Evolutionary conservation across 108 stramenopile genomes (phyloP), one percentile per base, ranked within the genome.

Genomic region (Aurantiochytrium sp.): DNA sequence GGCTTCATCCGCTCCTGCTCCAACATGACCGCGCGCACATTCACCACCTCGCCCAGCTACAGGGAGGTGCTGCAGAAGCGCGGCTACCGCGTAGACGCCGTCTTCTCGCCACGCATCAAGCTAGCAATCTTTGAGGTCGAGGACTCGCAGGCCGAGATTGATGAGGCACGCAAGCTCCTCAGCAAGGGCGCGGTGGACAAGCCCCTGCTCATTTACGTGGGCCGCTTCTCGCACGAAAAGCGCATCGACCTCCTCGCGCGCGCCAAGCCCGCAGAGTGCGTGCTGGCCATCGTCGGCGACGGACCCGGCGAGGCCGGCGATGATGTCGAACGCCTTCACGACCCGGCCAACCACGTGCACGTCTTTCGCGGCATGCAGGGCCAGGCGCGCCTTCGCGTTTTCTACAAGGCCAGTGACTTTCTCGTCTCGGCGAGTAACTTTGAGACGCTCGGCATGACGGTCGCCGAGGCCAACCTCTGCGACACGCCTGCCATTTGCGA

Each of bases 211-310:
- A 35, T 58, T 12, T 88, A 88, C 59, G 87, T 44, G 12, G 87
- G 87, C 44, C 87, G 87, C 87, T 88, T 59, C 58, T 60, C 59
- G 29, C 58, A 59, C 25, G 87, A 88, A 58, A 88, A 88, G 87
- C 87, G 87, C 87, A 88, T 88, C 16, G 57, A 59, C 5, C 59
- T 88, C 5, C 29, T 88, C 1, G 73, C 73, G 28, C 19, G 51
- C 49, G 44, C 73, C 23, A 47, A 51, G 73, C 73, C 73, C 23
- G 58, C 2, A 4, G 43, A 29, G 21, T 88, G 87, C 87, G 87
- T 35, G 19, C 59, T 88, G 12, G 58, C 57, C 21, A 35, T 88
- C 59, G 59, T 88, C 21, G 87, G 87, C 21, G 87, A 88, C 47
- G 73, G 73, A 10, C 73, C 73, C 5, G 73, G 73, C 28, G 87